Evolutionary conservation across 1,284 basidiomycete species (phyloP), one percentile per base, ranked within the genome.

Genomic region (Termitomyces sp.): DNA sequence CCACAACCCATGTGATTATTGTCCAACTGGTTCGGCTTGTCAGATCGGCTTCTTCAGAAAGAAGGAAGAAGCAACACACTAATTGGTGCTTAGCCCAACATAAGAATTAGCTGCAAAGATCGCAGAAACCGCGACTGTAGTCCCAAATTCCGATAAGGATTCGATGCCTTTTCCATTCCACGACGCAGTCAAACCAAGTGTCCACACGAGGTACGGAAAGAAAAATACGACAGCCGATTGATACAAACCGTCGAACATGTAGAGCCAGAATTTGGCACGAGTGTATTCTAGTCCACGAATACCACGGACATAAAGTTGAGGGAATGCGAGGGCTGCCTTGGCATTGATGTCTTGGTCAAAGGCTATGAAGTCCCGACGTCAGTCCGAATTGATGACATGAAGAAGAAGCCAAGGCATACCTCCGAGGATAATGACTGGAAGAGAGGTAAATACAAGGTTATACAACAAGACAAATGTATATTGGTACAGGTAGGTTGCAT

Each of bases 271-370:
- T 69, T 93, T 93, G 55, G 76, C 63, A 12, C 92, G 83, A 19
- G 94, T 98, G 73, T 98, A 99, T 65, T 97, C 94, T 17, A 95
- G 77, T 33, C 95, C 94, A 26, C 86, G 81, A 62, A 98, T 96
- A 38, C 96, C 95, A 45, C 94, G 87, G 61, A 93, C 80, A 69
- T 99, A 99, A 9, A 98, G 84, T 65, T 95, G 90, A 5, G 95
- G 95, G 74, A 92, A 96, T 2, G 92, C 92, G 56, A 98, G 74
- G 0, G 92, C 90, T 0, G 92, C 94, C 68, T 85, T 84, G 24
- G 93, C 90, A 67, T 95, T 94, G 65, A 97, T 80, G 68, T 98
- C 95, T 74, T 98, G 95, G 71, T 98, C 95, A 67, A 98, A 96
- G 17, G 93, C 91, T 89, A 57, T 28, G 48, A 44, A 44, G 48